Conservation (phyloP, 257 asterid species). For the Nicotiana obtusifolia region DNA sequence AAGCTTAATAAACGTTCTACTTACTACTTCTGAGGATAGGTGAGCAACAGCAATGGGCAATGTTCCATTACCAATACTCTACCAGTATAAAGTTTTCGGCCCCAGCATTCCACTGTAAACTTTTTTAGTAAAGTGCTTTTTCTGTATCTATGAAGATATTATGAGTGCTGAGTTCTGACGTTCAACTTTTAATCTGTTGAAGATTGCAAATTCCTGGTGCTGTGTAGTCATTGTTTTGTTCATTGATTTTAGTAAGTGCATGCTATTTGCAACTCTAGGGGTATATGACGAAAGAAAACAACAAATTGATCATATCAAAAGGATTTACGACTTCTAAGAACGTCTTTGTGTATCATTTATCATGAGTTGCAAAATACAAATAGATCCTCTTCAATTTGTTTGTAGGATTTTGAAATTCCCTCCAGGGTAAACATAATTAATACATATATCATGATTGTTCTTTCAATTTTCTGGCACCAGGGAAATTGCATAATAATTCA, state of each 20-base stretch:
- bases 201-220: not conserved
- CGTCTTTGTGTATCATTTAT: not conserved
- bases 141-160: not conserved
- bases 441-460: not conserved
- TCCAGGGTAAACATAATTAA: not conserved
- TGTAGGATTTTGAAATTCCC: not conserved
- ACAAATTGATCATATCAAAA: not conserved
- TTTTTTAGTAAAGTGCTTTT: not conserved
- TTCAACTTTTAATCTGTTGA: not conserved
- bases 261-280: not conserved
- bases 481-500: not conserved
- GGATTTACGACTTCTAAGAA: not conserved
- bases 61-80: not conserved
- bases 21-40: not conserved
- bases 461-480: not conserved
- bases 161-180: not conserved
- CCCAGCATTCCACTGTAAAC: not conserved
- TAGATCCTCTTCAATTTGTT: not conserved
- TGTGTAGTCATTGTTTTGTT: not conserved
- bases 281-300: not conserved
- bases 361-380: not conserved
- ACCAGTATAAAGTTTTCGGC: not conserved
- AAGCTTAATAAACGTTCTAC: not conserved
- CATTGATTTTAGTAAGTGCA: not conserved
- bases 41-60: not conserved